Conservation (phyloP, 805 yeast species). For the Lipomyces chichibuensis region DNA sequence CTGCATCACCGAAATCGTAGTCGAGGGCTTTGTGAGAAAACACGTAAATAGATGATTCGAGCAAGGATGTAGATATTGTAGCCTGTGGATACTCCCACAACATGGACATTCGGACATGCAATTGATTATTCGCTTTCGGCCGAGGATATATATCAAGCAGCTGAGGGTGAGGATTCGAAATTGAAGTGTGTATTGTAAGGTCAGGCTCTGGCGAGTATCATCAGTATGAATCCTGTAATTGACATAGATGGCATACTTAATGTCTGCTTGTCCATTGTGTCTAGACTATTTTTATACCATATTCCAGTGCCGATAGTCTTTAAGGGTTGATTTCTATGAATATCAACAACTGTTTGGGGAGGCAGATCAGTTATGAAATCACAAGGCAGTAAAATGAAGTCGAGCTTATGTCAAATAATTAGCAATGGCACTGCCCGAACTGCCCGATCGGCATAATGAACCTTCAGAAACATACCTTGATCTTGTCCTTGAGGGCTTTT, state of each 20-base stretch:
- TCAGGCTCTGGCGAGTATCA: slow-evolving; percentile 20
- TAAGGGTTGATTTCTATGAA: slow-evolving; percentile 71
- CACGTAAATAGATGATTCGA: slow-evolving; percentile 74
- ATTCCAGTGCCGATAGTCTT: slow-evolving; percentile 72
- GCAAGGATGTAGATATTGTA: slow-evolving; percentile 71
- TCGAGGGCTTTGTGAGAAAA: slow-evolving; percentile 58
- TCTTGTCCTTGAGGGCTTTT: slow-evolving; percentile 49
- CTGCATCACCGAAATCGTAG: slow-evolving; percentile 40
- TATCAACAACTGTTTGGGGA: slow-evolving; percentile 84
- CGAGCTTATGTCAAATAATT: slow-evolving; percentile 40
- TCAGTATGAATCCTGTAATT: slow-evolving; percentile 45
- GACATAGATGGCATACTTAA: slow-evolving; percentile 54
- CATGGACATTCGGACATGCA: slow-evolving; percentile 81
- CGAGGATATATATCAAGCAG: slow-evolving; percentile 74
- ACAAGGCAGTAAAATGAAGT: slow-evolving; percentile 86
- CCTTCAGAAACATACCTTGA: slow-evolving; percentile 29
- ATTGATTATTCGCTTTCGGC: slow-evolving; percentile 51
- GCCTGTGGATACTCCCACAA: slow-evolving; percentile 85
- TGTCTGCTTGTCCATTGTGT: slow-evolving; percentile 75
- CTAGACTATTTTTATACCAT: slow-evolving; percentile 74
- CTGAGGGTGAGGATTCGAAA: slow-evolving; percentile 46
- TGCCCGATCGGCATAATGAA: neutral
- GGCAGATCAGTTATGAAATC: slow-evolving; percentile 92
- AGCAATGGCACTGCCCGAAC: neutral
- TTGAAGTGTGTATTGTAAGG: slow-evolving; percentile 45